phyloP scores from a whole-genome alignment of 805 yeast species.

The Dipodascus albidus region DNA sequence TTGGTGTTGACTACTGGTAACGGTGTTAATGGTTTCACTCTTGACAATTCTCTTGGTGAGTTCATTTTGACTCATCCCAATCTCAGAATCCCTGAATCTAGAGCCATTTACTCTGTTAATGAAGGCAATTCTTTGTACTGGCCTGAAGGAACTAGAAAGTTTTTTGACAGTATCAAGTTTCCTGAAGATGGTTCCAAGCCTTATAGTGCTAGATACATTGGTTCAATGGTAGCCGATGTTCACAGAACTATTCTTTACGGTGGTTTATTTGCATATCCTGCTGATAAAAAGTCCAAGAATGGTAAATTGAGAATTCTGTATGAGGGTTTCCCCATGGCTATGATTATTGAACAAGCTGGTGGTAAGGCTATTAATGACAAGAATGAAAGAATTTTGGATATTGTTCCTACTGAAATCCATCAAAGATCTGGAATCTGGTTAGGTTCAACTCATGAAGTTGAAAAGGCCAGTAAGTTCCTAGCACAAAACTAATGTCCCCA shows the following conservation, averaged over 20 bases:
- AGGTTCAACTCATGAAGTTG: constrained; percentile 72
- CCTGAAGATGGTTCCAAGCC: constrained; percentile 68
- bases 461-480: constrained; percentile 35
- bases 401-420: constrained; percentile 81
- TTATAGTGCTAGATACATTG: constrained; percentile 87
- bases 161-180: constrained; percentile 61
- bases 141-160: constrained; percentile 58
- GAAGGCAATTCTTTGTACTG: constrained; percentile 90
- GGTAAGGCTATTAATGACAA: constrained; percentile 85
- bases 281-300: constrained; percentile 75
- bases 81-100: constrained; percentile 51
- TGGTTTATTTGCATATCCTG: constrained; percentile 90
- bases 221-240: constrained; percentile 98
- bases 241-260: constrained; percentile 95
- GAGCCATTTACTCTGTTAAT: constrained; percentile 80
- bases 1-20: constrained; percentile 81
- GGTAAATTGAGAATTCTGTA: constrained; percentile 88
- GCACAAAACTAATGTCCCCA: not conserved
- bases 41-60: constrained; percentile 89
- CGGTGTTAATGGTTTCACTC: constrained; percentile 89
- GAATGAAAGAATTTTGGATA: constrained; percentile 81
- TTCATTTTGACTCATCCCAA: constrained; percentile 83
- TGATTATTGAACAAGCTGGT: constrained; percentile 92
- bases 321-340: constrained; percentile 98
- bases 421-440: constrained; percentile 92